Evolutionary conservation across 331 rosid species (phyloP).

Genomic region (Rhamnella rubrinervis): DNA sequence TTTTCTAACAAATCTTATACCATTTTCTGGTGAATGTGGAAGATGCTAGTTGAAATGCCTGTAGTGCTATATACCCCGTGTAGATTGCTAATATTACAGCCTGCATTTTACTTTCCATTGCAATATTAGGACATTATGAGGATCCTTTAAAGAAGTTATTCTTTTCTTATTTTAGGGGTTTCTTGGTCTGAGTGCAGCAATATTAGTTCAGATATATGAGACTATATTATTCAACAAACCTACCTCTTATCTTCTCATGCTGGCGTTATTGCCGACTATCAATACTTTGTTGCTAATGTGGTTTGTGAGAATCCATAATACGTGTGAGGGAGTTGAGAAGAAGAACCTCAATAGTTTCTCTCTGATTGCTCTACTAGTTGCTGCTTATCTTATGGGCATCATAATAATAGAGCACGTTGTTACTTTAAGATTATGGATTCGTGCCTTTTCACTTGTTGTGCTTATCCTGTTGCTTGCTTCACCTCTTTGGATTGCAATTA

Average conservation of each 20-base stretch:
- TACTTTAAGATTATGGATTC: conserved; percentile 5
- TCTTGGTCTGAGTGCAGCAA: conserved; percentile 37
- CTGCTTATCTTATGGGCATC: conserved; percentile 21
- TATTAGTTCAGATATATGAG: conserved; percentile 23
- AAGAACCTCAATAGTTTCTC: conserved; percentile 12
- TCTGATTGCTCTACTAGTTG: conserved; percentile 21
- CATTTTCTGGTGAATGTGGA: background rate
- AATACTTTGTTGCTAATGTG: conserved; percentile 25
- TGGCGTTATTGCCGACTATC: conserved; percentile 25
- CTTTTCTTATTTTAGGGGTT: conserved; percentile 24
- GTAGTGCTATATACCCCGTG: background rate
- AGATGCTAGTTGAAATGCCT: background rate
- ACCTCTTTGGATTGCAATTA: conserved; percentile 23
- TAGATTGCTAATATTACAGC: background rate
- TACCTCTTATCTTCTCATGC: conserved; percentile 27
- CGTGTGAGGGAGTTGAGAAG: conserved; percentile 16
- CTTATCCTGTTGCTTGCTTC: conserved; percentile 19
- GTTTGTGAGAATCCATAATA: conserved; percentile 29
- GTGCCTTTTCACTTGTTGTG: conserved; percentile 11
- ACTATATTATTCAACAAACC: conserved; percentile 21
- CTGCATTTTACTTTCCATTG: background rate
- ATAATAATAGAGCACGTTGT: conserved; percentile 14
- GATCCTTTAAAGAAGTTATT: background rate
- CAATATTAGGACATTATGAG: background rate
- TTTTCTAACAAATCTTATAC: background rate